Evolutionary conservation across 306 rosid species (phyloP), one percentile per base, ranked within the genome.

Genomic region (Ochetophila trinervis): DNA sequence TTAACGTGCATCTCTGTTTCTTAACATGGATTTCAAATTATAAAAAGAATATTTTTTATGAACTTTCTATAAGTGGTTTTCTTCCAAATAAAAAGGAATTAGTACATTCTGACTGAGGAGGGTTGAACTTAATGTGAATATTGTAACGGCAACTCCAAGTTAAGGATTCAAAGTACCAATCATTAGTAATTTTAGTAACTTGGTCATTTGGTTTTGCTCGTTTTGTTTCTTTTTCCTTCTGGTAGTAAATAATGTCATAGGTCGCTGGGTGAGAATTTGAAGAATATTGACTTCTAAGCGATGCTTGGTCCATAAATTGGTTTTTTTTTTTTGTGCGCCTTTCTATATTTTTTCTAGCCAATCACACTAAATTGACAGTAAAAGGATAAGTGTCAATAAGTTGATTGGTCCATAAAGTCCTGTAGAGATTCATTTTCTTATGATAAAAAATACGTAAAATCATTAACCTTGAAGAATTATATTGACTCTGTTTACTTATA

Each of bases 101-200:
- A 22, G 20, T 60, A 12, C 47, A 37, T 70, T 53, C 62, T 53
- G 54, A 11, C 62, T 53, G 54, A 11, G 47, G 52, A 24, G 59
- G 15, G 34, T 11, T 24, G 16, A 21, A 23, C 34, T 54, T 54
- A 13, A 52, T 52, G 21, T 20, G 56, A 51, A 7, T 4, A 17
- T 49, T 49, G 5, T 17, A 49, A 18, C 5, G 7, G 18, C n/a
- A 1, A 6, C 21, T 49, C 53, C 53, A 15, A 49, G 16, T 15
- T 49, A 11, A 11, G 53, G 21, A 49, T 49, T 49, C 53, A 49
- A 27, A 49, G 53, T 7, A 17, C 18, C 20, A 5, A 16, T 49
- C 17, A 16, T 40, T 12, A 40, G 45, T 0, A 12, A 40, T 12
- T 40, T 9, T 40, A 40, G 45, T 40, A 40, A 12, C 14, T 40